Evolutionary conservation across 148 eudicot genomes (phyloP).

Genomic region (Dianthus caryophyllus): DNA sequence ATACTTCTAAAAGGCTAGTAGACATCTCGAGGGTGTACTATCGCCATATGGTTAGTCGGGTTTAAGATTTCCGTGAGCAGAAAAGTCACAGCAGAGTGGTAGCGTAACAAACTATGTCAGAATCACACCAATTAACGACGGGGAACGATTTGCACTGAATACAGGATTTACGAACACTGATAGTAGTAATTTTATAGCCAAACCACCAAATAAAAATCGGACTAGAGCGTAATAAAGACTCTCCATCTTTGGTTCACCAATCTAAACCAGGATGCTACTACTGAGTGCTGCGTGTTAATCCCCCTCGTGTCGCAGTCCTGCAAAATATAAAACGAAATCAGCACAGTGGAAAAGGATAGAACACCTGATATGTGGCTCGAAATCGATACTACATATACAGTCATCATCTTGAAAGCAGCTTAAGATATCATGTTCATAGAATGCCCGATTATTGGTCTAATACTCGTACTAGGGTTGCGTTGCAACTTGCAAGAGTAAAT

Average conservation of each 20-base stretch:
- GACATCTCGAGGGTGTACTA: slow-evolving; percentile 4
- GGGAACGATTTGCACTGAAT: slow-evolving; percentile 28
- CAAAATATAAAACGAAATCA: slow-evolving; percentile 24
- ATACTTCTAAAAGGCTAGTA: too few relatives aligned
- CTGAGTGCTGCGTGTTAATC: slow-evolving; percentile 75
- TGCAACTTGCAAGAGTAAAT: too few relatives aligned
- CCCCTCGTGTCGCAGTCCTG: slow-evolving; percentile 71
- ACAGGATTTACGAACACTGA: slow-evolving; percentile 38
- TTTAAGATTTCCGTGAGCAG: slow-evolving; percentile 34
- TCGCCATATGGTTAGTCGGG: slow-evolving; percentile 55
- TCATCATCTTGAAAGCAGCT: too few relatives aligned
- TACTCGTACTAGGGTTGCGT: too few relatives aligned
- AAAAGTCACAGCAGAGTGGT: slow-evolving; percentile 30
- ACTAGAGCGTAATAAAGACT: slow-evolving; percentile 19
- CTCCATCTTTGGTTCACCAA: slow-evolving; percentile 28
- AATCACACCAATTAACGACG: slow-evolving; percentile 40
- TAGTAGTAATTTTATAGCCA: slow-evolving; percentile 42
- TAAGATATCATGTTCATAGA: too few relatives aligned
- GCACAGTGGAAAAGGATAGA: neutral
- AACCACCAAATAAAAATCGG: slow-evolving; percentile 32
- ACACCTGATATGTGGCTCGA: too few relatives aligned
- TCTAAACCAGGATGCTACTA: slow-evolving; percentile 35
- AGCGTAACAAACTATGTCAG: slow-evolving; percentile 45
- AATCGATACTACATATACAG: too few relatives aligned
- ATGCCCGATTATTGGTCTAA: too few relatives aligned